Percentiles rank a stretch among this genome's conserved stretches.
These are phyloP conservation scores for Pyracantha coccinea DNA, from an alignment of 331 rosid genomes.

Conservation along the genomic window DNA sequence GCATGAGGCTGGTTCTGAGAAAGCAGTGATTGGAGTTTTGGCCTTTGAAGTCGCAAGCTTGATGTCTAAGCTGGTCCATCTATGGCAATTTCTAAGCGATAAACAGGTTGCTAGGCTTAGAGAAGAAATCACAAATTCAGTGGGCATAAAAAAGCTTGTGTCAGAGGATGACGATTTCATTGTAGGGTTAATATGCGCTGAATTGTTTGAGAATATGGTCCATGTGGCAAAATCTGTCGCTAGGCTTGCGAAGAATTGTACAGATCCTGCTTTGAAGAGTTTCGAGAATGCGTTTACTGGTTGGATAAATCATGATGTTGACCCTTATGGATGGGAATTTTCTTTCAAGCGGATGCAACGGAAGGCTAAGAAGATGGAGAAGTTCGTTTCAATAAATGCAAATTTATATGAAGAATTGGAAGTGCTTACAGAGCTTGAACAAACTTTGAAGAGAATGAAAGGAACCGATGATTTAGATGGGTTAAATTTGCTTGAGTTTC, in stretches of 20 bases:
- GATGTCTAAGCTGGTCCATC: constrained; percentile 88
- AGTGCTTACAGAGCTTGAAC: constrained; percentile 83
- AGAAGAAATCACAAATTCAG: constrained; percentile 66
- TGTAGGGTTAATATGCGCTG: constrained; percentile 52
- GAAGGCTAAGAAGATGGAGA: constrained; percentile 86
- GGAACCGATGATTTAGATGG: constrained; percentile 40
- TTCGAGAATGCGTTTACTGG: constrained; percentile 51
- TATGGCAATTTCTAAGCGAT: constrained; percentile 79
- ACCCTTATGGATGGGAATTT: constrained; percentile 65
- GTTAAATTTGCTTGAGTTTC: constrained; percentile 51
- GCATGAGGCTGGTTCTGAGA: constrained; percentile 47
- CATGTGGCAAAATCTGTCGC: constrained; percentile 75
- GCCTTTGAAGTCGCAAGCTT: constrained; percentile 93
- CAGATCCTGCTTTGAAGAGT: constrained; percentile 56
- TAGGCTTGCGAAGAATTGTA: constrained; percentile 79
- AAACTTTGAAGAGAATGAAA: constrained; percentile 71
- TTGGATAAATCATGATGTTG: constrained; percentile 42
- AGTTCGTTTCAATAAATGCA: constrained; percentile 65
- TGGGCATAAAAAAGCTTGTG: constrained; percentile 71
- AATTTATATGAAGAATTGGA: constrained; percentile 93
- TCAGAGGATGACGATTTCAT: constrained; percentile 70
- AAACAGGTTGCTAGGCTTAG: constrained; percentile 67
- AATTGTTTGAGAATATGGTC: constrained; percentile 61
- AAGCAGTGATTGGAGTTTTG: constrained; percentile 65
- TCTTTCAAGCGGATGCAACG: constrained; percentile 73